Evolutionary conservation across 2,329 filamentous ascomycete species (phyloP).

Genomic region (Trichoderma sp.): DNA sequence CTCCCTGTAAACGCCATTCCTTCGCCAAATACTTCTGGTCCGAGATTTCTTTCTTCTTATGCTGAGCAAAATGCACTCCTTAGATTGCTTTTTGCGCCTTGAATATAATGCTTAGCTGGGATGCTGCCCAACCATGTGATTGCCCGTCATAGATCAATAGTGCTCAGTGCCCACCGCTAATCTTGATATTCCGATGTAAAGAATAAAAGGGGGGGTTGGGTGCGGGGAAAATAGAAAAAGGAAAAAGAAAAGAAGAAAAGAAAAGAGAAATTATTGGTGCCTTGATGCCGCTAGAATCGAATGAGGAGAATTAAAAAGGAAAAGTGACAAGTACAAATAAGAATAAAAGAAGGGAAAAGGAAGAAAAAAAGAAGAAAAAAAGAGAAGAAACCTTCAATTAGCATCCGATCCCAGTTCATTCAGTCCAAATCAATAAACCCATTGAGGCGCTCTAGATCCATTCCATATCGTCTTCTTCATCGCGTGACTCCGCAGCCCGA

Average conservation of each 20-base stretch:
- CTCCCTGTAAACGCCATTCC: slow-evolving; percentile 13
- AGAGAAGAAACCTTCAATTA: neutral
- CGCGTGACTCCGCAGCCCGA: slow-evolving; percentile 42
- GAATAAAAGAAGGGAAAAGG: neutral
- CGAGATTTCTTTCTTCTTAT: neutral
- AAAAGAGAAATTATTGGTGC: neutral
- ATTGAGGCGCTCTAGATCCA: slow-evolving; percentile 30
- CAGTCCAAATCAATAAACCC: neutral
- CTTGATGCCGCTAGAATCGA: neutral
- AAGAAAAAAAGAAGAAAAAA: neutral
- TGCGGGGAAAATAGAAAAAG: neutral
- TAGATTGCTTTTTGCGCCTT: neutral
- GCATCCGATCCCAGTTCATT: neutral
- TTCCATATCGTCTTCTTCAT: slow-evolving; percentile 36
- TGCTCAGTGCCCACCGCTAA: neutral
- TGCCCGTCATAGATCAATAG: neutral
- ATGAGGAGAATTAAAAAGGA: neutral
- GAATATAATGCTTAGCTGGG: neutral
- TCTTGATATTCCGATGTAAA: neutral
- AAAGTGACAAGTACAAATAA: no score
- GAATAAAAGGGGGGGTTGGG: neutral
- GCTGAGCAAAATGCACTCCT: slow-evolving; percentile 10
- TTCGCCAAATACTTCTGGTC: neutral
- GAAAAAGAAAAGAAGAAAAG: neutral
- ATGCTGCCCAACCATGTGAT: neutral